phyloP scores from a whole-genome alignment of 2,329 filamentous ascomycete genomes.

The Diaporthe ampelina region DNA sequence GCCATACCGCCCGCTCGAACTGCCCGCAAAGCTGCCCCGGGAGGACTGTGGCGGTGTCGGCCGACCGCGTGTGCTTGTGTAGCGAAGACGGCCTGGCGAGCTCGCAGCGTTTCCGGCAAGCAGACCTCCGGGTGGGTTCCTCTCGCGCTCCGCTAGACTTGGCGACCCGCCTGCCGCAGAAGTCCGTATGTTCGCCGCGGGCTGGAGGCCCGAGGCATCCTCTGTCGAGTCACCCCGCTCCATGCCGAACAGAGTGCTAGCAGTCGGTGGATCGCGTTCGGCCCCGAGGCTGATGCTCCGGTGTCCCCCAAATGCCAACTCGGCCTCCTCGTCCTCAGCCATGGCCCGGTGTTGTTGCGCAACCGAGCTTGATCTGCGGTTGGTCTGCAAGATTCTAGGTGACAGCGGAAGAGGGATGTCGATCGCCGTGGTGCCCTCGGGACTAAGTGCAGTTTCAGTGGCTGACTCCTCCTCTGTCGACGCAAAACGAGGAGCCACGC shows the following conservation, averaged over 20 bases:
- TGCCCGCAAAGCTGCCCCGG: constrained; percentile 61
- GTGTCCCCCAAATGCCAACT: constrained; percentile 71
- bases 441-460: constrained; percentile 55
- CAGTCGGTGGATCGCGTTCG: constrained; percentile 73
- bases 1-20: constrained; percentile 51
- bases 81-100: constrained; percentile 63
- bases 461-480: constrained; percentile 51
- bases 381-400: constrained; percentile 68
- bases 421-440: constrained; percentile 74
- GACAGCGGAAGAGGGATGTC: constrained; percentile 81
- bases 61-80: constrained; percentile 53
- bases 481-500: constrained; percentile 47
- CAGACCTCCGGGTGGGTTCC: constrained; percentile 56
- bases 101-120: constrained; percentile 50
- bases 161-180: constrained; percentile 56
- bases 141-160: constrained; percentile 56
- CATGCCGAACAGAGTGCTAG: constrained; percentile 72
- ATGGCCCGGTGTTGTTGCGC: constrained; percentile 72
- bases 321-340: constrained; percentile 71
- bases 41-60: constrained; percentile 61
- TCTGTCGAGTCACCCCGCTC: constrained; percentile 54
- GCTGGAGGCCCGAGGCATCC: constrained; percentile 53
- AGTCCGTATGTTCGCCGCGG: constrained; percentile 58
- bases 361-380: constrained; percentile 77
- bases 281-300: constrained; percentile 78